Evolutionary conservation across 2,329 filamentous ascomycete genomes (phyloP), one percentile per base, ranked within the genome.

Genomic region (Sporothrix schenckii): DNA sequence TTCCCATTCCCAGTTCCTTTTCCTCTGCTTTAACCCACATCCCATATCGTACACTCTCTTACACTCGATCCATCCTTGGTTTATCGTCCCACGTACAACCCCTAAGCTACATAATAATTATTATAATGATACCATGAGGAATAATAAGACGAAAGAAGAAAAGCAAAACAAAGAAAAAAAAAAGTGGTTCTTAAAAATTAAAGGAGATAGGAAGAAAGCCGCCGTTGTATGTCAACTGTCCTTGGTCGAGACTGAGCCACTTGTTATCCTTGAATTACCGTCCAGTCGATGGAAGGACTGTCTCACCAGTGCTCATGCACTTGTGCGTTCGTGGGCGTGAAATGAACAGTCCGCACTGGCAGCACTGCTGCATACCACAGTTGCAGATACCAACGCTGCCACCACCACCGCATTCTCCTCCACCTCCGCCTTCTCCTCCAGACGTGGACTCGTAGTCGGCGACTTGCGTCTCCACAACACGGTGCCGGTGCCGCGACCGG

Each of bases 401-500:
- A 13, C 41, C 13, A 34, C 34, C 34, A 34, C 41, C 41, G 4
- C 41, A 1, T 3, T 2, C 41, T 44, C 41, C 9, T 41, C 4
- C 10, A 44, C 41, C 41, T 34, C 30, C 41, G 5, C 13, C 41
- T 44, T 44, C 41, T 34, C 34, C 34, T 34, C 34, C 34, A 34
- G 16, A 24, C 4, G 34, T 7, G 3, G 53, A 21, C 30, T 52
- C 63, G 54, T 41, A 6, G 19, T 66, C 66, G 41, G 66, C 49
- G 2, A 11, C 30, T 4, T 30, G 61, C 6, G 44, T 50, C 16
- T 49, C 61, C 1, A n/a, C 89, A 77, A 81, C 85, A 0, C 81
- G 88, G 72, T 92, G 89, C 88, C 80, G 89, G n/a, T 91, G 90
- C 70, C 84, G 58, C 41, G 60, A 24, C 24, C 21, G 66, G 19